phyloP scores from a whole-genome alignment of 768 basidiomycete genomes.

The Termitomyces bulborhizus region DNA sequence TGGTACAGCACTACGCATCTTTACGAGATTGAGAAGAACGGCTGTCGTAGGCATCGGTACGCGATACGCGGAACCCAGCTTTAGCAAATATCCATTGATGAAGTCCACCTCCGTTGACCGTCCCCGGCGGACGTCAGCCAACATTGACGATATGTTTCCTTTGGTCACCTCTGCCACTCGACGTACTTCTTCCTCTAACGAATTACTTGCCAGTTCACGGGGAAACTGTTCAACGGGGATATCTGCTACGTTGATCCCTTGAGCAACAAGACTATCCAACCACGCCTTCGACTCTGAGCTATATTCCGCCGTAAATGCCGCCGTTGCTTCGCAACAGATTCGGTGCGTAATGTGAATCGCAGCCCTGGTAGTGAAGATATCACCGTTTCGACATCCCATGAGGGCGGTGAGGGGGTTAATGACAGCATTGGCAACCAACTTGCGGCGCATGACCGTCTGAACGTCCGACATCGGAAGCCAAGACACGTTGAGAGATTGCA shows the following conservation, averaged over 20 bases:
- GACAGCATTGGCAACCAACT: conserved; percentile 74
- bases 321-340: conserved; percentile 70
- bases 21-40: conserved; percentile 51
- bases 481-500: conserved; percentile 48
- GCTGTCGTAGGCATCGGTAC: conserved; percentile 54
- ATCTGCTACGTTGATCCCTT: conserved; percentile 20
- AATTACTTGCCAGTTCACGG: conserved; percentile 31
- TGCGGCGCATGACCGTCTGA: conserved; percentile 66
- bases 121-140: conserved; percentile 60
- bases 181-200: conserved; percentile 50
- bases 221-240: conserved; percentile 36
- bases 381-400: conserved; percentile 75
- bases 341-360: conserved; percentile 38
- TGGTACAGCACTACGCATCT: conserved; percentile 51
- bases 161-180: conserved; percentile 53
- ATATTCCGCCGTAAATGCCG: conserved; percentile 49
- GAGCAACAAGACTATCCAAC: conserved; percentile 22
- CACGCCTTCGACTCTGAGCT: conserved; percentile 33
- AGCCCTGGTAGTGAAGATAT: conserved; percentile 43
- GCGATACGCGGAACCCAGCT: conserved; percentile 50
- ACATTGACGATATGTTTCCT: conserved; percentile 76
- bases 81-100: conserved; percentile 76
- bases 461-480: conserved; percentile 66
- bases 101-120: conserved; percentile 71
- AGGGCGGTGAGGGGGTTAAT: conserved; percentile 87